phyloP scores from a whole-genome alignment of 495 filamentous ascomycete genomes.

The Aspergillus kassunensis region DNA sequence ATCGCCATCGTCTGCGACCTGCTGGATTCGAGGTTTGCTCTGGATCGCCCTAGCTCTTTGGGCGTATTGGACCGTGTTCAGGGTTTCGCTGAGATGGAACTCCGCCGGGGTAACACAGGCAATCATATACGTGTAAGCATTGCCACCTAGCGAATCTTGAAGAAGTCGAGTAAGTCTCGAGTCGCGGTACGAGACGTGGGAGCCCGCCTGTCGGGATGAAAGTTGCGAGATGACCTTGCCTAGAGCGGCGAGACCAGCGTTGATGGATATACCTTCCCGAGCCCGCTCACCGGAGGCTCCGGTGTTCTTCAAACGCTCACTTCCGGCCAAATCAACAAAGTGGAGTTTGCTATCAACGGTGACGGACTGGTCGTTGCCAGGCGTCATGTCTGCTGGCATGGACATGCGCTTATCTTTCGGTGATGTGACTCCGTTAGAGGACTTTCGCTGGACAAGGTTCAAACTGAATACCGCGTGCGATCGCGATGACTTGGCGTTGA shows the following conservation, averaged over 20 bases:
- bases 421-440: conserved; percentile 45
- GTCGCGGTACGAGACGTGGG: conserved; percentile 97
- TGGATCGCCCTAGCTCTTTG: conserved; percentile 95
- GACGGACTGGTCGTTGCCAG: conserved; percentile 63
- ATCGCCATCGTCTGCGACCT: conserved; percentile 83
- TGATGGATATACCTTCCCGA: conserved; percentile 97
- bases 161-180: conserved; percentile 93
- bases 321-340: conserved; percentile 97
- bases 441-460: conserved; percentile 86
- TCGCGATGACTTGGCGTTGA: conserved; percentile 97
- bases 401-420: conserved; percentile 82
- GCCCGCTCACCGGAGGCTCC: conserved; percentile 93
- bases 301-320: conserved; percentile 96
- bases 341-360: conserved; percentile 98
- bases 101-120: conserved; percentile 96
- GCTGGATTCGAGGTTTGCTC: conserved; percentile 94
- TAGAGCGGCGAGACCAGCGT: conserved; percentile 88
- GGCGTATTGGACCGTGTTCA: conserved; percentile 96
- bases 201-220: conserved; percentile 79
- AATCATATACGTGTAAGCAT: conserved; percentile 99
- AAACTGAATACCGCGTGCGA: conserved; percentile 97
- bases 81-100: conserved; percentile 94
- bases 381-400: conserved; percentile 78
- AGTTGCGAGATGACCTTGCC: conserved; percentile 99
- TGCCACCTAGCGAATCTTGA: conserved; percentile 97